These are phyloP conservation scores for Pseudonitzschia pungens DNA, from an alignment of 108 stramenopile genomes.

Conservation along the genomic window DNA sequence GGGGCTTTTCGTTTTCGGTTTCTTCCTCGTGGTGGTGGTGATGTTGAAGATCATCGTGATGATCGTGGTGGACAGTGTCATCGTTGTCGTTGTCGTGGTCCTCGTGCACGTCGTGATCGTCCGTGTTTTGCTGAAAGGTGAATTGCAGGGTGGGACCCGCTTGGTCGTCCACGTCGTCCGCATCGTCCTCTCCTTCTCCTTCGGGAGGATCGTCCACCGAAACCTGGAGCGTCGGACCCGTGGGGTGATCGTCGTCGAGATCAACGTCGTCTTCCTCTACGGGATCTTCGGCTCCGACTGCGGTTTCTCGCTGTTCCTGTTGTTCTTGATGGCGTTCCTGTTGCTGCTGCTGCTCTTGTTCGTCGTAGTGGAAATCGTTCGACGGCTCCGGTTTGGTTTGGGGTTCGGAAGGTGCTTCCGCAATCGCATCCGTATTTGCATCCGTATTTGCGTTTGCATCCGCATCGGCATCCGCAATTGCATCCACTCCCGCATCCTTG, in stretches of 20 bases:
- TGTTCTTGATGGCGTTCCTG: neutral
- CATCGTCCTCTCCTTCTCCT: neutral
- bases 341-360: neutral
- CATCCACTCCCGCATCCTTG: no score
- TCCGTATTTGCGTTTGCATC: no score
- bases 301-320: neutral
- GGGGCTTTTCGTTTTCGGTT: neutral
- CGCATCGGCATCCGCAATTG: no score
- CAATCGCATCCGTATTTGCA: no score
- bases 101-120: neutral
- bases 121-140: constrained; percentile 12
- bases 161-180: neutral
- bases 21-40: constrained; percentile 12
- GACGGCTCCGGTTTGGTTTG: neutral
- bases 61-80: neutral
- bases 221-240: constrained; percentile 1
- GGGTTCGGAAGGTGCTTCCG: neutral
- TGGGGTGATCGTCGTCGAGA: neutral
- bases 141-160: constrained; percentile 17
- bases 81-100: constrained; percentile 11
- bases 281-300: neutral
- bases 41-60: no score
- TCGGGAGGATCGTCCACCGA: constrained; percentile 3
- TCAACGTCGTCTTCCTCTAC: neutral
- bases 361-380: neutral